Conservation (phyloP, 2,329 filamentous ascomycete species). For the Cryphonectria nitschkei region DNA sequence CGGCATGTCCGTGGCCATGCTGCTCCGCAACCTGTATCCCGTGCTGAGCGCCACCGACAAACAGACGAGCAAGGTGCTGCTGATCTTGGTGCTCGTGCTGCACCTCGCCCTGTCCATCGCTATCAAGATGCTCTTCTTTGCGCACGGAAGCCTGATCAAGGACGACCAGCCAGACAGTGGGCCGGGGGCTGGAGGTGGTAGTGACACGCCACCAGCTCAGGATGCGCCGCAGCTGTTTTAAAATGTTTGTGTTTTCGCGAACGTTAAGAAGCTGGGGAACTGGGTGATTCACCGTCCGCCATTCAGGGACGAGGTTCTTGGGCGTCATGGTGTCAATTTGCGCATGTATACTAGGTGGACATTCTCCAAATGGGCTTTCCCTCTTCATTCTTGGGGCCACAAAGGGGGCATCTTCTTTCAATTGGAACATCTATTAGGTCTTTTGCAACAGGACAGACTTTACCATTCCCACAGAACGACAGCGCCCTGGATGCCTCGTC, state of each 20-base stretch:
- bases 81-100: slow-evolving; percentile 80
- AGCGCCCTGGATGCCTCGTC: neutral
- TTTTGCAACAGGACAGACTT: neutral
- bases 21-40: slow-evolving; percentile 86
- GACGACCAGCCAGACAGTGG: slow-evolving; percentile 31
- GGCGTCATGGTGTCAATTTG: slow-evolving; percentile 22
- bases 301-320: slow-evolving; percentile 3
- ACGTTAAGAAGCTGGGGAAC: neutral
- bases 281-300: neutral
- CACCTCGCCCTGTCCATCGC: slow-evolving; percentile 90
- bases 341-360: slow-evolving; percentile 22
- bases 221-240: slow-evolving; percentile 21
- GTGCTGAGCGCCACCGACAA: slow-evolving; percentile 91
- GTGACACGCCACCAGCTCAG: slow-evolving; percentile 15
- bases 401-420: slow-evolving; percentile 3
- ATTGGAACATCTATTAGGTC: neutral
- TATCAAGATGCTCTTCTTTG: slow-evolving; percentile 97
- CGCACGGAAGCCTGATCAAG: slow-evolving; percentile 67
- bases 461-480: neutral
- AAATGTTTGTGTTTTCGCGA: neutral
- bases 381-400: slow-evolving; percentile 3
- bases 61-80: slow-evolving; percentile 85
- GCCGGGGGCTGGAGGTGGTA: slow-evolving; percentile 24
- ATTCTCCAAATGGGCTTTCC: slow-evolving; percentile 4
- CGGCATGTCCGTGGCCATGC: slow-evolving; percentile 78